These are phyloP conservation scores for Silene uniflora DNA, from an alignment of 148 eudicot species.

Conservation along the genomic window DNA sequence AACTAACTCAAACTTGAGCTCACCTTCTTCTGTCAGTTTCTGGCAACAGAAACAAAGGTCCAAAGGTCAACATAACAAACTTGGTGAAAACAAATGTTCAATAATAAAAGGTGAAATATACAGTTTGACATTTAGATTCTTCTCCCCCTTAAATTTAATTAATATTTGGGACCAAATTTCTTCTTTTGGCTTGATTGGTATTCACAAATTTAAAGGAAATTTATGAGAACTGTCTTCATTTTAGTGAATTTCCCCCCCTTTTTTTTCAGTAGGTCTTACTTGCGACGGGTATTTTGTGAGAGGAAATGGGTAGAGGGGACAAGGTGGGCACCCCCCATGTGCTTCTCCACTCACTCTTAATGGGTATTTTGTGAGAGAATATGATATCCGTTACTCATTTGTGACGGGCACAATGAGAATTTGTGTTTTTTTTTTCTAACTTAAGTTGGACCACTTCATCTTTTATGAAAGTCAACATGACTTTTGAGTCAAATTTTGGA, in stretches of 20 bases:
- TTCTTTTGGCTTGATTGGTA: background rate
- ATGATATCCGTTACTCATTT: no score
- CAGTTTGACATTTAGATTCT: conserved; percentile 3
- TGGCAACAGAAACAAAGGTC: background rate
- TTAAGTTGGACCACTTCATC: conserved; percentile 25
- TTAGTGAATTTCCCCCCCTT: background rate
- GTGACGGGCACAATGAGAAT: no score
- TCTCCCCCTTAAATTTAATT: background rate
- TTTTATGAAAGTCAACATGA: conserved; percentile 23
- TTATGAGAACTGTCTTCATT: conserved; percentile 12
- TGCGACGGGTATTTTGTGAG: no score
- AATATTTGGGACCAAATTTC: conserved; percentile 13
- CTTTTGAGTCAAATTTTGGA: background rate
- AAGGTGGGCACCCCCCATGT: no score
- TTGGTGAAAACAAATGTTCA: background rate
- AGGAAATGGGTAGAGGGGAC: no score
- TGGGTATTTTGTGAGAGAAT: no score
- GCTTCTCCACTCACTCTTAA: no score
- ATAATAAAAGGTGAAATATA: conserved; percentile 3
- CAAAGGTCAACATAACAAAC: conserved; percentile 1
- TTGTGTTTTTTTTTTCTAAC: no score
- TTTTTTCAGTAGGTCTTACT: no score
- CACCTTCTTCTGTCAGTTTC: conserved; percentile 15
- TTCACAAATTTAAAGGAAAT: background rate
- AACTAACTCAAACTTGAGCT: background rate